These are phyloP conservation scores for Sugiyamaella japonica DNA, from an alignment of 1,139 yeast genomes.

Conservation along the genomic window DNA sequence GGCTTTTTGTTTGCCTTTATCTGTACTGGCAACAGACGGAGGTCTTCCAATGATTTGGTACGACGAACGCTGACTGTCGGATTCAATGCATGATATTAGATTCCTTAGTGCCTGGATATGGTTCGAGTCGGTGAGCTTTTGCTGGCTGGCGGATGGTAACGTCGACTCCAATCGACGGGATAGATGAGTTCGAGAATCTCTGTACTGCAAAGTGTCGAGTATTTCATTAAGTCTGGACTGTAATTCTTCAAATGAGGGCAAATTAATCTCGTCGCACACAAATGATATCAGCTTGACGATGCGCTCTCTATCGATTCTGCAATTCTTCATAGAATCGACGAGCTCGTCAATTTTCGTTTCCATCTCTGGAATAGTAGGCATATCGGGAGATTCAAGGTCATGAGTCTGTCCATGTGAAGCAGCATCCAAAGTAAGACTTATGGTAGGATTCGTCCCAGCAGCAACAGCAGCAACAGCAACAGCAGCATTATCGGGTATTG, in stretches of 20 bases:
- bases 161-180: slow-evolving; percentile 6
- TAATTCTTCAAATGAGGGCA: slow-evolving; percentile 2
- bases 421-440: slow-evolving; percentile 5
- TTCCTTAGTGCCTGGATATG: slow-evolving; percentile 7
- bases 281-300: slow-evolving; percentile 20
- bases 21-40: neutral
- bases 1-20: neutral
- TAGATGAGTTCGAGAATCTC: slow-evolving; percentile 19
- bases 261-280: slow-evolving; percentile 9
- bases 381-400: neutral
- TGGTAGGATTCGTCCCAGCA: neutral
- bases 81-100: neutral
- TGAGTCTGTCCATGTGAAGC: neutral
- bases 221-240: slow-evolving; percentile 7
- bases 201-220: slow-evolving; percentile 13
- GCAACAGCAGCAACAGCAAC: neutral
- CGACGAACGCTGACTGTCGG: neutral
- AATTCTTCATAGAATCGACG: slow-evolving; percentile 12
- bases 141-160: neutral
- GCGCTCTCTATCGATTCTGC: slow-evolving; percentile 31
- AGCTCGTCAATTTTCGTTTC: slow-evolving; percentile 14
- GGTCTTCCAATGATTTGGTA: neutral
- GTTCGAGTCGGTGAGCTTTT: neutral
- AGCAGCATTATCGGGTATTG: neutral
- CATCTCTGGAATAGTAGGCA: slow-evolving; percentile 8